Conservation (phyloP, 2,329 filamentous ascomycete species). For the Trichophyton verrucosum region DNA sequence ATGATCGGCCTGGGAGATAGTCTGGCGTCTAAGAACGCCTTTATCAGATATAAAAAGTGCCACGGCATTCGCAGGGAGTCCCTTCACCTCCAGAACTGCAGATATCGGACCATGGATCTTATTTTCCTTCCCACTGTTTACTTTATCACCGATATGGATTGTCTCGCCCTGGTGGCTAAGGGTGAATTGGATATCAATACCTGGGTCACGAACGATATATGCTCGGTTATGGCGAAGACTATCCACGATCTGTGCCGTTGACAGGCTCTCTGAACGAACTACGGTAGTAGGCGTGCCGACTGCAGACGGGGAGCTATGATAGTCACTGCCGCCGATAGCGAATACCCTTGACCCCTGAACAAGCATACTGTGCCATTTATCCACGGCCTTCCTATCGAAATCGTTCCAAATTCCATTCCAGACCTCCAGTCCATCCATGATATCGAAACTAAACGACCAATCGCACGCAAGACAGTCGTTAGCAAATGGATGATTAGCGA, state of each 20-base stretch:
- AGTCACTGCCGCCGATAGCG: constrained; percentile 16
- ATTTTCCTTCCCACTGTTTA: not conserved
- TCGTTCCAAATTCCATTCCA: constrained; percentile 14
- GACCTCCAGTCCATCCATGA: constrained; percentile 16
- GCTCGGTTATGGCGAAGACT: constrained; percentile 12
- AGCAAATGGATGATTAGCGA: constrained; percentile 15
- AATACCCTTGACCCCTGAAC: constrained; percentile 12
- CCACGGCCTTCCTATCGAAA: constrained; percentile 12
- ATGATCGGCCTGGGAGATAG: constrained; percentile 2
- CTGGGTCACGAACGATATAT: constrained; percentile 14
- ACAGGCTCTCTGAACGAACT: constrained; percentile 11
- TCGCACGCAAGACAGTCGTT: constrained; percentile 14
- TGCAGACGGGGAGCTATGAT: constrained; percentile 12
- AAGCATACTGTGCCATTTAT: constrained; percentile 15
- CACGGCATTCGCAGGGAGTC: constrained; percentile 8
- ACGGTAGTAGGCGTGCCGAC: constrained; percentile 16
- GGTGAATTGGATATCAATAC: constrained; percentile 13
- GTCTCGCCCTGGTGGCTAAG: not conserved
- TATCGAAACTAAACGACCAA: constrained; percentile 16
- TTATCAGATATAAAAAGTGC: constrained; percentile 11
- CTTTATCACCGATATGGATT: constrained; percentile 8
- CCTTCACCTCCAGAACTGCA: not conserved
- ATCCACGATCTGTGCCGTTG: constrained; percentile 14
- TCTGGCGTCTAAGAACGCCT: constrained; percentile 12
- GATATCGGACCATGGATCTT: not conserved